A percentile compares a stretch with the other conserved stretches of the same genome.
These are phyloP conservation scores for Cladobotryum mycophilum DNA, from an alignment of 2,329 filamentous ascomycete genomes.

Conservation along the genomic window DNA sequence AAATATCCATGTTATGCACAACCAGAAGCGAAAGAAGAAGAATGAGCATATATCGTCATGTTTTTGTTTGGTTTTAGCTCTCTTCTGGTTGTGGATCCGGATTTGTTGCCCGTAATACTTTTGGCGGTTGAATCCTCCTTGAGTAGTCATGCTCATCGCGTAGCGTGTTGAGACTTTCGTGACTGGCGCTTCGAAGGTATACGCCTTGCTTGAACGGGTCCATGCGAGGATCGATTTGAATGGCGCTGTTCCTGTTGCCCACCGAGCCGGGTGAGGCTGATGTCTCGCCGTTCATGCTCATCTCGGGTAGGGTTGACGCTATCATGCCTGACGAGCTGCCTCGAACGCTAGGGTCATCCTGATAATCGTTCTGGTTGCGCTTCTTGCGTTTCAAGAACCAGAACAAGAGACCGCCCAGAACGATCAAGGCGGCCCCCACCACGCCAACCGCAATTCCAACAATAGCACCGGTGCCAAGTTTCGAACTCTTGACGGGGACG, in stretches of 20 bases:
- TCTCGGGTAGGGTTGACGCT: conserved; percentile 37
- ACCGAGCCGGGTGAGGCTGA: conserved; percentile 30
- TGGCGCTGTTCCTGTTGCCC: conserved; percentile 45
- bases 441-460: conserved; percentile 50
- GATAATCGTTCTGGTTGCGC: conserved; percentile 36
- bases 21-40: neutral
- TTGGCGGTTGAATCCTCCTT: conserved; percentile 48
- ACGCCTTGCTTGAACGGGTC: conserved; percentile 54
- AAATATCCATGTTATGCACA: conserved; percentile 4
- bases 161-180: conserved; percentile 57
- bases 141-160: conserved; percentile 62
- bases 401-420: conserved; percentile 33
- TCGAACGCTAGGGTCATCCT: conserved; percentile 40
- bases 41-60: neutral
- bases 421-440: conserved; percentile 35
- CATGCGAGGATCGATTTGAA: conserved; percentile 57
- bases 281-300: conserved; percentile 26
- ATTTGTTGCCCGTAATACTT: conserved; percentile 57
- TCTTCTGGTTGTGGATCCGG: conserved; percentile 47
- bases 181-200: conserved; percentile 53
- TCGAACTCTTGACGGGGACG: conserved; percentile 15
- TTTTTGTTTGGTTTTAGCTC: neutral
- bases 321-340: conserved; percentile 47
- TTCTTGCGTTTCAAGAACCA: conserved; percentile 41
- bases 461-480: conserved; percentile 41